A percentile compares a stretch with the other conserved stretches of the same genome.
Evolutionary conservation across 106 monocot genomes (phyloP).

Genomic region (Vanilla planifolia): DNA sequence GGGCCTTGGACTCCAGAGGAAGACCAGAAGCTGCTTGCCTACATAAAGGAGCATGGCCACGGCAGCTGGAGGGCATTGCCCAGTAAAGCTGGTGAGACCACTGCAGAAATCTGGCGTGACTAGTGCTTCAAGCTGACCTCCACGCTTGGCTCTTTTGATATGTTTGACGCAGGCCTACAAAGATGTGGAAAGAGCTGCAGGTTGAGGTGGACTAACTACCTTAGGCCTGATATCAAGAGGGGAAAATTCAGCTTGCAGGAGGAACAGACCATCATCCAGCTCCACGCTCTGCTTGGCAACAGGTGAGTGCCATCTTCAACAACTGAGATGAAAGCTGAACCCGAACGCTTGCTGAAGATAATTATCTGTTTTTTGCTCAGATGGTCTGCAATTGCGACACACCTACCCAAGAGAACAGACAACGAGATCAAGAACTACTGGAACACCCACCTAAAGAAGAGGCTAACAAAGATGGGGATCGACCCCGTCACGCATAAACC

Average conservation of each 20-base stretch:
- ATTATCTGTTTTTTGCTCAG: constrained; percentile 8
- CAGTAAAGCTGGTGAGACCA: constrained; percentile 45
- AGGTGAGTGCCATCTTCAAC: not conserved
- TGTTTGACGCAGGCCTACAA: not conserved
- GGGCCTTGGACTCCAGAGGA: constrained; percentile 60
- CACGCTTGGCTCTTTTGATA: not conserved
- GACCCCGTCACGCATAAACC: constrained; percentile 50
- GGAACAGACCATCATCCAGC: too few relatives aligned
- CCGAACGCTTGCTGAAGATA: not conserved
- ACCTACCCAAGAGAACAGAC: constrained; percentile 25
- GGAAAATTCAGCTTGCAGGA: too few relatives aligned
- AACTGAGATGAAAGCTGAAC: too few relatives aligned
- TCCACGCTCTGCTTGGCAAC: too few relatives aligned
- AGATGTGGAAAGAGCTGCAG: constrained; percentile 5
- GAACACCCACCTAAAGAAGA: constrained; percentile 42
- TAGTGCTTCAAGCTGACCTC: too few relatives aligned
- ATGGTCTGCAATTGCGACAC: constrained; percentile 34
- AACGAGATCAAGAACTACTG: constrained; percentile 50
- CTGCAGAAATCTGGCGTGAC: not conserved
- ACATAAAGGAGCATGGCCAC: constrained; percentile 42
- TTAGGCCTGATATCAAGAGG: too few relatives aligned
- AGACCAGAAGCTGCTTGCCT: constrained; percentile 38
- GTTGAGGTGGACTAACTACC: not conserved
- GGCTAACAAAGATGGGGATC: constrained; percentile 26
- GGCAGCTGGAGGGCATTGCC: constrained; percentile 64